Conservation (phyloP, 257 asterid species). For the Petunia axillaris region DNA sequence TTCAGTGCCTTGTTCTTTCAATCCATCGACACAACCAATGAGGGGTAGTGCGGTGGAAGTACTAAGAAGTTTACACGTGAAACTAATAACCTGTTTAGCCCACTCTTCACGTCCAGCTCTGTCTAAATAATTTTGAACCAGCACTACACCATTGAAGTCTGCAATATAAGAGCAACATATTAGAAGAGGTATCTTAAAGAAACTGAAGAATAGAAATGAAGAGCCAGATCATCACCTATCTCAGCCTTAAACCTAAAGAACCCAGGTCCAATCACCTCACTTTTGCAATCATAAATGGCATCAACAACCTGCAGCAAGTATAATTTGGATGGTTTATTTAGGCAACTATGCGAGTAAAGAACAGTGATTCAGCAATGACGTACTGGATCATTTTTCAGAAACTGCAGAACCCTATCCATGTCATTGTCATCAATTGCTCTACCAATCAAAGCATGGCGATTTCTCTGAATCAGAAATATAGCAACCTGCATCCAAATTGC, state of each 20-base stretch:
- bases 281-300: slow-evolving; percentile 94
- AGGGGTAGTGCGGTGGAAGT: not conserved
- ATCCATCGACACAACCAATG: not conserved
- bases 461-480: slow-evolving; percentile 94
- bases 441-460: slow-evolving; percentile 97
- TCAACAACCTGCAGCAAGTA: slow-evolving; percentile 79
- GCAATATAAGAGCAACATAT: slow-evolving; percentile 35
- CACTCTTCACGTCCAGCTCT: slow-evolving; percentile 96
- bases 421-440: slow-evolving; percentile 93
- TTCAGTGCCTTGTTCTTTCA: not conserved
- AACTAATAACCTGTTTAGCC: slow-evolving; percentile 76
- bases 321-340: slow-evolving; percentile 28
- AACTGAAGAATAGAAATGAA: not conserved
- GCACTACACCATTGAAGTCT: slow-evolving; percentile 94
- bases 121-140: slow-evolving; percentile 85
- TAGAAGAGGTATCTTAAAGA: not conserved
- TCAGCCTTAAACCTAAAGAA: slow-evolving; percentile 98
- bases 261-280: slow-evolving; percentile 99
- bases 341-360: slow-evolving; percentile 18
- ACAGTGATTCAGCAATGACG: slow-evolving; percentile 29
- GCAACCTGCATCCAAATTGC: slow-evolving; percentile 72
- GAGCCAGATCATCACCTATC: slow-evolving; percentile 63
- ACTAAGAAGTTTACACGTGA: not conserved
- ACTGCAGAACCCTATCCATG: slow-evolving; percentile 89
- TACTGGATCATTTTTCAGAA: slow-evolving; percentile 91